Conservation (phyloP, 805 yeast species). For the Saccharomyces eubayanus region DNA sequence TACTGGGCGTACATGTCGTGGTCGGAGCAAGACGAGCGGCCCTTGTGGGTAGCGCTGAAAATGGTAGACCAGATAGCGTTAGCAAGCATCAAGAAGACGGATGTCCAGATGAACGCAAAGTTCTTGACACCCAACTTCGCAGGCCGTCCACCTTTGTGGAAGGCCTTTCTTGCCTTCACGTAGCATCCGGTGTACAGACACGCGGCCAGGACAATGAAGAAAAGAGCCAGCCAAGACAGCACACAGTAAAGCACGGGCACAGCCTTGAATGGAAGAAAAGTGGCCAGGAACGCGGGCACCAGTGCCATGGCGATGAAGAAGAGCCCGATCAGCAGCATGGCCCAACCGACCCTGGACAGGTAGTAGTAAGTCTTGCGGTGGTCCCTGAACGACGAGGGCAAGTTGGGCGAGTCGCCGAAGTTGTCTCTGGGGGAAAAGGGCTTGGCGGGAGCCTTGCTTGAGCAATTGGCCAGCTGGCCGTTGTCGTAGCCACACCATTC, state of each 20-base stretch:
- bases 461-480: slow-evolving; percentile 43
- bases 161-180: slow-evolving; percentile 44
- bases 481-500: slow-evolving; percentile 43
- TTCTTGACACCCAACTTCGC: slow-evolving; percentile 41
- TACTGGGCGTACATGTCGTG: slow-evolving; percentile 5
- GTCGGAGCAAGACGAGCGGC: background rate
- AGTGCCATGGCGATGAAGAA: slow-evolving; percentile 45
- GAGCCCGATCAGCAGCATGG: slow-evolving; percentile 52
- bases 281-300: slow-evolving; percentile 27
- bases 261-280: slow-evolving; percentile 15
- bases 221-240: slow-evolving; percentile 31
- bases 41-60: slow-evolving; percentile 4
- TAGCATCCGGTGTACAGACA: slow-evolving; percentile 47
- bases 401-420: slow-evolving; percentile 45
- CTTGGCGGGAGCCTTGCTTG: slow-evolving; percentile 57
- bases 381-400: slow-evolving; percentile 46
- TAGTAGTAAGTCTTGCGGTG: slow-evolving; percentile 51
- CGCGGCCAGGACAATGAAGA: slow-evolving; percentile 41
- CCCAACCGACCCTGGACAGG: slow-evolving; percentile 60
- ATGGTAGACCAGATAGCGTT: slow-evolving; percentile 20
- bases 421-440: slow-evolving; percentile 78
- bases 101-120: slow-evolving; percentile 57
- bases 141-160: slow-evolving; percentile 35
- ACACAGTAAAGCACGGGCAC: slow-evolving; percentile 16
- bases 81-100: slow-evolving; percentile 15